Evolutionary conservation across 148 eudicot species (phyloP).

Genomic region (Polygonum maritimum): DNA sequence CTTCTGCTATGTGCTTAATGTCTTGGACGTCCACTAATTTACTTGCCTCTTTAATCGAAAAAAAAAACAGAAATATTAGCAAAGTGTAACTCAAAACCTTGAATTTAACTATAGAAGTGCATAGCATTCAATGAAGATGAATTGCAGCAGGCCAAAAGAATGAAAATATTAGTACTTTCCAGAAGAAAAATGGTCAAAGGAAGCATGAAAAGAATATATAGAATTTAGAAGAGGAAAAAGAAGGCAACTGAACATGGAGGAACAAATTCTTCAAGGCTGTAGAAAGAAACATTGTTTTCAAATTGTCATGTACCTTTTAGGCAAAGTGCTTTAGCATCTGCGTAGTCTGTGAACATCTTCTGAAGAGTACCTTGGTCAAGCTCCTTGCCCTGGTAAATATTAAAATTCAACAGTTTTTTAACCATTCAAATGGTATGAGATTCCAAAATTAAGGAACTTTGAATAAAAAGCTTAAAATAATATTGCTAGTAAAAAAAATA

Average conservation of each 20-base stretch:
- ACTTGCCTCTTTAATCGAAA: slow-evolving; percentile 40
- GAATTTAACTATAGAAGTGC: neutral
- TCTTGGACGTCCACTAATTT: slow-evolving; percentile 40
- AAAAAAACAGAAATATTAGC: neutral
- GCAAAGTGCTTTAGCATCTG: slow-evolving; percentile 48
- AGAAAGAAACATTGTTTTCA: neutral
- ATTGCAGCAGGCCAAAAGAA: too few relatives aligned
- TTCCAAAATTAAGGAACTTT: neutral
- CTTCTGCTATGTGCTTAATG: slow-evolving; percentile 59
- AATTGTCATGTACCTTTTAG: slow-evolving; percentile 39
- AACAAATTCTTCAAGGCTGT: neutral
- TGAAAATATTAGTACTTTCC: neutral
- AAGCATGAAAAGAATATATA: too few relatives aligned
- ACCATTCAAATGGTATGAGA: neutral
- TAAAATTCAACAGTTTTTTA: neutral
- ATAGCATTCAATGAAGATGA: neutral
- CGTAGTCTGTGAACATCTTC: slow-evolving; percentile 58
- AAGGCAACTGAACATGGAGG: too few relatives aligned
- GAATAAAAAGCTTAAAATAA: neutral
- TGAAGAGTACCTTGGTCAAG: slow-evolving; percentile 50
- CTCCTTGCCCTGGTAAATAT: slow-evolving; percentile 47
- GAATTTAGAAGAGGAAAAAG: neutral
- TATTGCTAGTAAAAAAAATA: neutral
- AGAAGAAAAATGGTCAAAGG: neutral
- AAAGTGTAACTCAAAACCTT: neutral